phyloP scores from a whole-genome alignment of 2,329 filamentous ascomycete species.

The Beauveria varroae region DNA sequence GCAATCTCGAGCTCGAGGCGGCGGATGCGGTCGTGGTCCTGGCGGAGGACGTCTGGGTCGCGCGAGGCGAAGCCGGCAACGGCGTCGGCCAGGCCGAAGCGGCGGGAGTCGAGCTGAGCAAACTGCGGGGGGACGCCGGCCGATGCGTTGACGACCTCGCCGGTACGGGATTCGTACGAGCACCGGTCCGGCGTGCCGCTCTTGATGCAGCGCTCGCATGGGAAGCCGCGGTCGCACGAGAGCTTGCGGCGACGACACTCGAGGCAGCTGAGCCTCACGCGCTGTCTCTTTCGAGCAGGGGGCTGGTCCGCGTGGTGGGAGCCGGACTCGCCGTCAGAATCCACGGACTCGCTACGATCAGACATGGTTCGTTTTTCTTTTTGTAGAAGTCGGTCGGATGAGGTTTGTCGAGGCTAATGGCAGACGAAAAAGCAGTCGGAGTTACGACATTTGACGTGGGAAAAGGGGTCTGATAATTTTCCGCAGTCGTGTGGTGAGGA shows the following conservation, averaged over 20 bases:
- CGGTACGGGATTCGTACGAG: slow-evolving; percentile 50
- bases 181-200: slow-evolving; percentile 53
- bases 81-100: slow-evolving; percentile 25
- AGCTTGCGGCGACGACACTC: slow-evolving; percentile 55
- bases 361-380: slow-evolving; percentile 16
- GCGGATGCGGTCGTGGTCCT: slow-evolving; percentile 51
- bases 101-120: slow-evolving; percentile 33
- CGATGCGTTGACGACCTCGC: slow-evolving; percentile 41
- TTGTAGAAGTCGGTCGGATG: neutral
- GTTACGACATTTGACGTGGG: slow-evolving; percentile 24
- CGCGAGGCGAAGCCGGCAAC: slow-evolving; percentile 24
- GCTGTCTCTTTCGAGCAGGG: slow-evolving; percentile 48
- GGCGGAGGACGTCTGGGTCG: slow-evolving; percentile 29
- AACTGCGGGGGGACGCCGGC: slow-evolving; percentile 37
- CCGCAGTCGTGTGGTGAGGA: neutral
- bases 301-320: slow-evolving; percentile 24
- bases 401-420: slow-evolving; percentile 10
- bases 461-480: neutral
- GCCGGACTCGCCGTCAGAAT: slow-evolving; percentile 26
- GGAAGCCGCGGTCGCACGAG: slow-evolving; percentile 54
- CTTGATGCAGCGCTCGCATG: slow-evolving; percentile 55
- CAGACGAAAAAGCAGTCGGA: slow-evolving; percentile 22
- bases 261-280: slow-evolving; percentile 51
- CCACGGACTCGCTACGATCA: slow-evolving; percentile 32
- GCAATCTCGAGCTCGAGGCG: slow-evolving; percentile 51